These are phyloP conservation scores for Globisporangium spinosum DNA, from an alignment of 352 stramenopile genomes.

Conservation along the genomic window DNA sequence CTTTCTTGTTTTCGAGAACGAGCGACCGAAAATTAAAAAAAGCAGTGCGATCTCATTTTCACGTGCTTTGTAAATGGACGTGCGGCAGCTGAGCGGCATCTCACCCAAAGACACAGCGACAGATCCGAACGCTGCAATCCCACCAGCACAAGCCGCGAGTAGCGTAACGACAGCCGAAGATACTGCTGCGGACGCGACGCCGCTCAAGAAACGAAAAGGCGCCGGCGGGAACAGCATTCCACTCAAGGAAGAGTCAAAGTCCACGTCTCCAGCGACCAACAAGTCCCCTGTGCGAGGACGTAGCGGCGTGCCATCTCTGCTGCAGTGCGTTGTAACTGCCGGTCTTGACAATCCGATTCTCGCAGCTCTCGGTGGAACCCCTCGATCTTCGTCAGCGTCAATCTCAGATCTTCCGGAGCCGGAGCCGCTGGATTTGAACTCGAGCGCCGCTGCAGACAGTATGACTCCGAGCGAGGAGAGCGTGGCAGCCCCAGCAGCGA, in stretches of 20 bases:
- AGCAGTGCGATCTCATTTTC: neutral
- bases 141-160: neutral
- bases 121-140: conserved; percentile 2
- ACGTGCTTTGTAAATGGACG: conserved; percentile 14
- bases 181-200: conserved; percentile 31
- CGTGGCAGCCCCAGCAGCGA: conserved; percentile 2
- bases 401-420: conserved; percentile 29
- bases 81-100: conserved; percentile 6
- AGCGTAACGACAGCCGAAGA: neutral
- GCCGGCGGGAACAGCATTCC: conserved; percentile 11
- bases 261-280: conserved; percentile 10
- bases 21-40: neutral
- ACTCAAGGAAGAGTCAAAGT: conserved; percentile 11
- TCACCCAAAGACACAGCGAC: neutral
- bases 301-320: conserved; percentile 18
- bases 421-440: conserved; percentile 40
- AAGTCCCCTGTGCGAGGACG: conserved; percentile 16
- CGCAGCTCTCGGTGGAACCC: conserved; percentile 54
- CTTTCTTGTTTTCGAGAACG: neutral
- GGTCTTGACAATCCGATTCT: conserved; percentile 59
- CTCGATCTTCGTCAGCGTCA: conserved; percentile 27
- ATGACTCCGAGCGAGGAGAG: conserved; percentile 11
- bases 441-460: conserved; percentile 11
- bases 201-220: conserved; percentile 52
- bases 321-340: conserved; percentile 25